phyloP scores from a whole-genome alignment of 2,329 filamentous ascomycete genomes.

The Thermothelomyces thermophilus region DNA sequence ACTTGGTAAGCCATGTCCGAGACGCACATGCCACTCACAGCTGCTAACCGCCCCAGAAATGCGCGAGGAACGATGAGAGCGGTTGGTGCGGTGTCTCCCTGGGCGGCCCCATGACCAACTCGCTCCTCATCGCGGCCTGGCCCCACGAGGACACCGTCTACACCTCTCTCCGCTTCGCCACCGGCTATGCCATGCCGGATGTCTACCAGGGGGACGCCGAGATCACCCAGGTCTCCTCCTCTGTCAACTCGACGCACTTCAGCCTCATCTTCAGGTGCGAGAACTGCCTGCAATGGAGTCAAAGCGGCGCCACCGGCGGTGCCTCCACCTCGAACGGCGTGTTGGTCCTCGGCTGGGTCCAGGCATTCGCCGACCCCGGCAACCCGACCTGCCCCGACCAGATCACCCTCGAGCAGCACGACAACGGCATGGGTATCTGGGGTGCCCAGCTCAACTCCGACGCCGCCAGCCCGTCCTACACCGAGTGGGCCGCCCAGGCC shows the following conservation, averaged over 20 bases:
- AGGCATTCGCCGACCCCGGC: constrained; percentile 35
- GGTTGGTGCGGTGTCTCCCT: constrained; percentile 50
- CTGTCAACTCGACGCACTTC: constrained; percentile 49
- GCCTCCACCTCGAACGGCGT: constrained; percentile 27
- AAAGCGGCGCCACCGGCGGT: constrained; percentile 37
- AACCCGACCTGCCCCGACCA: constrained; percentile 31
- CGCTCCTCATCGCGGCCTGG: constrained; percentile 47
- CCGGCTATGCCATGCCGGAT: constrained; percentile 48
- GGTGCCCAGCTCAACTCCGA: constrained; percentile 25
- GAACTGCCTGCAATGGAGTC: constrained; percentile 43
- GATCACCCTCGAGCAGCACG: constrained; percentile 29
- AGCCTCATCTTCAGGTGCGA: constrained; percentile 54
- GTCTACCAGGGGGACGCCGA: constrained; percentile 52
- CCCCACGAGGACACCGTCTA: constrained; percentile 41
- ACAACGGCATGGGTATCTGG: constrained; percentile 30
- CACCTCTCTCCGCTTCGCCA: constrained; percentile 47
- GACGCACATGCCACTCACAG: not conserved
- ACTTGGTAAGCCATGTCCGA: constrained; percentile 35
- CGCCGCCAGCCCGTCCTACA: constrained; percentile 29
- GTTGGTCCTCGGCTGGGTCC: constrained; percentile 44
- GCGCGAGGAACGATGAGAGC: constrained; percentile 33
- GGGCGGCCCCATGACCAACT: constrained; percentile 46
- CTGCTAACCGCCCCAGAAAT: constrained; percentile 32
- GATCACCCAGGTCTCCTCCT: constrained; percentile 48
- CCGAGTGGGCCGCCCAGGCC: constrained; percentile 28